Conservation (phyloP, 2,329 filamentous ascomycete genomes). For the Aspergillus sp. region DNA sequence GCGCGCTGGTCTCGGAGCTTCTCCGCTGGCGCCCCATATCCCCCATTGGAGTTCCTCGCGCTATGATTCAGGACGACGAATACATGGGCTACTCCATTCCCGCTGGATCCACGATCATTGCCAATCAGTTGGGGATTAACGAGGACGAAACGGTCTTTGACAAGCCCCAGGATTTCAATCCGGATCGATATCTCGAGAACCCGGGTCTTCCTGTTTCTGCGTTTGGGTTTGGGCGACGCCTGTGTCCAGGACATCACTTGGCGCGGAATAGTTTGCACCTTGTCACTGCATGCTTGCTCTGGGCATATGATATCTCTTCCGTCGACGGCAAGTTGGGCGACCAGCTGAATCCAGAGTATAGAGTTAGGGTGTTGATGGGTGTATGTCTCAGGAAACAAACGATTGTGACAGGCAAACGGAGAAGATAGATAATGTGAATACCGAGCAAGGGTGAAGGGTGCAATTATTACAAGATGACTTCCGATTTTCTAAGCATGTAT, state of each 20-base stretch:
- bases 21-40: conserved; percentile 42
- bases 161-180: conserved; percentile 36
- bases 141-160: conserved; percentile 39
- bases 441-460: neutral
- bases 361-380: neutral
- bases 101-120: conserved; percentile 44
- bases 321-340: neutral
- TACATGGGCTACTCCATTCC: conserved; percentile 52
- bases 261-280: conserved; percentile 6
- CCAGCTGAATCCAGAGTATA: neutral
- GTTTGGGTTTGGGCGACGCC: conserved; percentile 15
- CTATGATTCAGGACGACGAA: conserved; percentile 46
- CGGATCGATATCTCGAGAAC: conserved; percentile 32
- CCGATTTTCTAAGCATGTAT: too few species aligned
- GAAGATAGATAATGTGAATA: neutral
- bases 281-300: conserved; percentile 10
- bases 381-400: neutral
- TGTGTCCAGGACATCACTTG: conserved; percentile 9
- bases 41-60: conserved; percentile 48
- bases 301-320: conserved; percentile 7
- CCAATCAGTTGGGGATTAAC: conserved; percentile 45
- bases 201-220: conserved; percentile 4
- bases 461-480: too few species aligned
- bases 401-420: neutral
- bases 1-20: conserved; percentile 32